These are phyloP conservation scores for Amaranthus palmeri DNA, from an alignment of 148 eudicot species.

Conservation along the genomic window DNA sequence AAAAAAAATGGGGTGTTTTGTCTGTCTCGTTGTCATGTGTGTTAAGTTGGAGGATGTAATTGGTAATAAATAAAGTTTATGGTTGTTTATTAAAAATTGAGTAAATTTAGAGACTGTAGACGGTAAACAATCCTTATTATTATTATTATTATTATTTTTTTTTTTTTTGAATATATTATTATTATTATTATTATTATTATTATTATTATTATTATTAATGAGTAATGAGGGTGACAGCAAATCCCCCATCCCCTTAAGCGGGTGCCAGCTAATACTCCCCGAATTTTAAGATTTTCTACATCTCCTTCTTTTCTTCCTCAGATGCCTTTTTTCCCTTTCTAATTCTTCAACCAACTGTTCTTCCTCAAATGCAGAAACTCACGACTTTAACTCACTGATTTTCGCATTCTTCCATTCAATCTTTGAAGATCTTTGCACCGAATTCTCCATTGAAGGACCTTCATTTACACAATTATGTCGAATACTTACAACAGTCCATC, in stretches of 20 bases:
- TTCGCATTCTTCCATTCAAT: neutral
- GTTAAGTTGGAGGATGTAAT: too few relatives aligned
- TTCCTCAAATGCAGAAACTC: constrained; percentile 1
- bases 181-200: too few relatives aligned
- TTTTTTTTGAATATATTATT: too few relatives aligned
- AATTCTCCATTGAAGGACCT: neutral
- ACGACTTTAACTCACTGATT: neutral
- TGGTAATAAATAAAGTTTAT: too few relatives aligned
- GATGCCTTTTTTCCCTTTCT: constrained; percentile 1
- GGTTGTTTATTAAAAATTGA: too few relatives aligned
- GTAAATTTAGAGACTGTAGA: too few relatives aligned
- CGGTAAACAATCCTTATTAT: too few relatives aligned
- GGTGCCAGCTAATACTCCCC: constrained; percentile 37
- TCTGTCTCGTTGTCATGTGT: too few relatives aligned
- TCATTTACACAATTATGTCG: constrained; percentile 33
- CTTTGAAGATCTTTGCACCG: neutral
- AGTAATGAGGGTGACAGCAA: constrained; percentile 13
- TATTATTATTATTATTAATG: too few relatives aligned
- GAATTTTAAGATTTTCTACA: constrained; percentile 28
- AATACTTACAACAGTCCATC: constrained; percentile 59
- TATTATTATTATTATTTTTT: too few relatives aligned
- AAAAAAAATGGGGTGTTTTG: too few relatives aligned
- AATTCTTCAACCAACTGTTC: neutral
- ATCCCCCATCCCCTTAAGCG: constrained; percentile 5
- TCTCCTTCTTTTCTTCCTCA: constrained; percentile 14